Conservation (phyloP, 2,329 filamentous ascomycete species). For the Aciculosporium take region DNA sequence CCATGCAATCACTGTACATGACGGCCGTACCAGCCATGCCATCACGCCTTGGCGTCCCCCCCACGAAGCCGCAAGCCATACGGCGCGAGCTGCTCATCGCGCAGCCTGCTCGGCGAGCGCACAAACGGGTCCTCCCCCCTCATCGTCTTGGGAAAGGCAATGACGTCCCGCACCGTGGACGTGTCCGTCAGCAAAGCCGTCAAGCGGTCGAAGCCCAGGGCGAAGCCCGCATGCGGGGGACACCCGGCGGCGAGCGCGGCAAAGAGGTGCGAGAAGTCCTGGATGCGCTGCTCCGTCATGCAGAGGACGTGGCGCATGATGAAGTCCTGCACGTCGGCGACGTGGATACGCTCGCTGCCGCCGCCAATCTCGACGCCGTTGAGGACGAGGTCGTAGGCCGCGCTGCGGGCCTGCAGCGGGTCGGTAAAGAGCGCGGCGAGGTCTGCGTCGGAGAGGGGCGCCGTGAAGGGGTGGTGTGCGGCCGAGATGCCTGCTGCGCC, state of each 20-base stretch:
- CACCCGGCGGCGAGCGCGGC: constrained; percentile 73
- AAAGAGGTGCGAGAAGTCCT: constrained; percentile 73
- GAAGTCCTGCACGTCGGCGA: constrained; percentile 67
- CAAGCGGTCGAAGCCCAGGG: constrained; percentile 80
- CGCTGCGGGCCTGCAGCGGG: constrained; percentile 59
- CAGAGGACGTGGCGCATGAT: constrained; percentile 72
- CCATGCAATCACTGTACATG: neutral
- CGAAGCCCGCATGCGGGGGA: constrained; percentile 88
- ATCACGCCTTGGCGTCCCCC: neutral
- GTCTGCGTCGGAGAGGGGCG: constrained; percentile 58
- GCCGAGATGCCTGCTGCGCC: constrained; percentile 67
- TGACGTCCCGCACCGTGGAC: constrained; percentile 76
- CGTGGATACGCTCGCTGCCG: constrained; percentile 83
- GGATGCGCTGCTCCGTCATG: constrained; percentile 58
- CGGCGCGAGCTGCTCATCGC: constrained; percentile 35
- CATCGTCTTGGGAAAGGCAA: constrained; percentile 90
- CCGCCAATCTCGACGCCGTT: constrained; percentile 93
- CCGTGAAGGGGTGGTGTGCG: constrained; percentile 93
- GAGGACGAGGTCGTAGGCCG: constrained; percentile 91
- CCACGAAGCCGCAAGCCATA: constrained; percentile 28
- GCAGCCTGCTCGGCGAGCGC: constrained; percentile 58
- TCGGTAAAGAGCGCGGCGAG: constrained; percentile 59
- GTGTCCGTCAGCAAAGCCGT: constrained; percentile 65
- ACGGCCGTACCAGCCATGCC: neutral
- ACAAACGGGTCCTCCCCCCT: constrained; percentile 79